Evolutionary conservation across 345 rosid species (phyloP), one percentile per base, ranked within the genome.

Genomic region (Draba incana): DNA sequence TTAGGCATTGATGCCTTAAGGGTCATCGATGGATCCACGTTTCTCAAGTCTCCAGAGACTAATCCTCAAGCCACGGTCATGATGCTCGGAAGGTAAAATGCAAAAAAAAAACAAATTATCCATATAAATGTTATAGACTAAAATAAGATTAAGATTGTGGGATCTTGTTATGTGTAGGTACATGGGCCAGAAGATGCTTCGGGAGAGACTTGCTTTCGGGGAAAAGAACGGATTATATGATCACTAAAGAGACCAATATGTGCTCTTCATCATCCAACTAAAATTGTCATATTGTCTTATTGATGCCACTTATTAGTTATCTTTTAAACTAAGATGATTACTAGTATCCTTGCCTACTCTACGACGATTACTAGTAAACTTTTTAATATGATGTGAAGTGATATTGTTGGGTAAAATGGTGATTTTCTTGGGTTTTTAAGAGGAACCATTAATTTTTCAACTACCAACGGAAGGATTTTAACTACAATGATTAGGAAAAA

Each of bases 21-120:
- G 59, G 86, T 86, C 43, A 70, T 88, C 3, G 89, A 88, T 83
- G 85, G 81, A 0, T 88, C 94, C 6, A 84, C 94, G 2, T 84
- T 84, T 70, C 54, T 67, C 35, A 30, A 56, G 35, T 74, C 89
- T 1, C 91, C 91, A 0, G 91, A 88, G 39, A 84, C 94, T 14
- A 88, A 85, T 71, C 91, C 89, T 46, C 91, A 88, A 65, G 91
- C 91, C 27, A 84, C 94, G 8, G 69, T 83, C 23, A 85, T 88
- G 94, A 86, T 88, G 91, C 85, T 88, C 15, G 89, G 91, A 81
- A 88, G 91, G 95, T 88, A 71, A 66, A 50, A 31, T n/a, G 24
- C 0, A 31, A 10, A 41, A 3, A 31, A 10, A 41, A 3, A 50
- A 15, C 1, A 28, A 66, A 50, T 55, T 27, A 35, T 56, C 16